A percentile compares a stretch with the other conserved stretches of the same genome.
Evolutionary conservation across 495 filamentous ascomycete genomes (phyloP).

Genomic region (Aspergillus diversus): DNA sequence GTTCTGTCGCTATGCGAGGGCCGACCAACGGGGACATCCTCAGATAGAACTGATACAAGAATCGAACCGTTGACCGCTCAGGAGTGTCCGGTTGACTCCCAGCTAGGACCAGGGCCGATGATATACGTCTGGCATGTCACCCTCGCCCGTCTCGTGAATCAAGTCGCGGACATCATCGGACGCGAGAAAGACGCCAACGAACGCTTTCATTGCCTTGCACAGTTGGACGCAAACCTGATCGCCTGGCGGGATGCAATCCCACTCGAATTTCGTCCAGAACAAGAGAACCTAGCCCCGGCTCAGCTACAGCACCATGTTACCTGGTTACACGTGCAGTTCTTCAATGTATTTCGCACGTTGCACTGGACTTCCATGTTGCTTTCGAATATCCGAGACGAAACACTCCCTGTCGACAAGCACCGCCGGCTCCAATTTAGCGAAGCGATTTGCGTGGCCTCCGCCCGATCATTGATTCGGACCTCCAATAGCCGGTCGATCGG

Average conservation of each 20-base stretch:
- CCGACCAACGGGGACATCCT: not conserved
- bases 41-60: not conserved
- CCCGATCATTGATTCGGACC: not conserved
- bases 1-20: constrained; percentile 3
- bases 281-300: not conserved
- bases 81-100: not conserved
- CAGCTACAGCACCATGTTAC: not conserved
- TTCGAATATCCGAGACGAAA: not conserved
- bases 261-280: not conserved
- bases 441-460: not conserved
- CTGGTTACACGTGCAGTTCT: not conserved
- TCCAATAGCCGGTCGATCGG: not conserved
- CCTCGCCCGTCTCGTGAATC: not conserved
- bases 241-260: not conserved
- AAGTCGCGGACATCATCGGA: not conserved
- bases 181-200: not conserved
- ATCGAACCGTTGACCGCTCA: not conserved
- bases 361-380: constrained; percentile 1
- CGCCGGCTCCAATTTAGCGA: not conserved
- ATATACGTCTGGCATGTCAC: constrained; percentile 3
- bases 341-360: not conserved
- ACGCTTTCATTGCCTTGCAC: not conserved
- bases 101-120: not conserved
- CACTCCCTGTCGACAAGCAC: not conserved
- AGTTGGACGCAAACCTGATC: not conserved